Evolutionary conservation across 2,329 filamentous ascomycete species (phyloP).

Genomic region (Neofusicoccum laricinum): DNA sequence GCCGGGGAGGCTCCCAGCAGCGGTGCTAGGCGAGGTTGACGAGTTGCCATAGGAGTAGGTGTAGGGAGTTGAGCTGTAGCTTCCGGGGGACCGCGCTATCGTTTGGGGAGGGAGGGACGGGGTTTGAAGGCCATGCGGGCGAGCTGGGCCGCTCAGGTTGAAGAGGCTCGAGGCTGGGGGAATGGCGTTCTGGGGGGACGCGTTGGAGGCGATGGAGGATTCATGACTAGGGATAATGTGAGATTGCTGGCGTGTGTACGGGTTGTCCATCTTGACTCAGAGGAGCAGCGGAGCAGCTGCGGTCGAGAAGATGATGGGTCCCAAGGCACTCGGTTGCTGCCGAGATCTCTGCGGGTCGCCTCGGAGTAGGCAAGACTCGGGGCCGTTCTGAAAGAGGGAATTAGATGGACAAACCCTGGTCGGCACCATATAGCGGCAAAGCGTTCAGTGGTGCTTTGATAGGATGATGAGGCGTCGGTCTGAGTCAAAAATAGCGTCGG

Average conservation of each 20-base stretch:
- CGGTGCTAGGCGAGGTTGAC: constrained; percentile 36
- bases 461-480: not conserved
- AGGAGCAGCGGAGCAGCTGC: not conserved
- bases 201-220: constrained; percentile 31
- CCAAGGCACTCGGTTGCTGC: constrained; percentile 32
- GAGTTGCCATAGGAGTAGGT: constrained; percentile 24
- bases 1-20: constrained; percentile 30
- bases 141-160: constrained; percentile 24
- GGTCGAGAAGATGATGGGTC: constrained; percentile 25
- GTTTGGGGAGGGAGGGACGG: constrained; percentile 25
- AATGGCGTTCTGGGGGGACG: constrained; percentile 33
- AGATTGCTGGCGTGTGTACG: constrained; percentile 20
- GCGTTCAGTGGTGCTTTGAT: not conserved
- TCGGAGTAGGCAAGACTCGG: constrained; percentile 6
- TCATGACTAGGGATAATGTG: constrained; percentile 25
- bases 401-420: constrained; percentile 15
- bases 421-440: constrained; percentile 5
- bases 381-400: constrained; percentile 14
- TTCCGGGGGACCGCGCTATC: constrained; percentile 31
- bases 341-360: constrained; percentile 23
- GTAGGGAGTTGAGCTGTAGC: constrained; percentile 30
- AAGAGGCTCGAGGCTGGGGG: constrained; percentile 33
- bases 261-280: constrained; percentile 21
- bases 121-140: constrained; percentile 27
- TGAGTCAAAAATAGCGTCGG: constrained; percentile 14